phyloP scores from a whole-genome alignment of 2,329 filamentous ascomycete genomes.

The Tolypocladium pustulatum region DNA sequence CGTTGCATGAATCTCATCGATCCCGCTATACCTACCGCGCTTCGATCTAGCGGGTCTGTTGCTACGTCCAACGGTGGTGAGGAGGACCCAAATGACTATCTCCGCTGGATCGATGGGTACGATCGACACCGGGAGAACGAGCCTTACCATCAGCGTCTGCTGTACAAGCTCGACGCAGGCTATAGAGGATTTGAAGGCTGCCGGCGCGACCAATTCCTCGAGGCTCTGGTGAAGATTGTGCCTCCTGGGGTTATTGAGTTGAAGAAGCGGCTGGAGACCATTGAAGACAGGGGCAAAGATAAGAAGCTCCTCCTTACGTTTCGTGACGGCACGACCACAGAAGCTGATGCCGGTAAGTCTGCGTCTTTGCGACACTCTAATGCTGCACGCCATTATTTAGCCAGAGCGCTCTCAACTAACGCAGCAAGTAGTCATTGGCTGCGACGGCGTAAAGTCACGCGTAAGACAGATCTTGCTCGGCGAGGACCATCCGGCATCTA shows the following conservation, averaged over 20 bases:
- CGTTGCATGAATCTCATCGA: slow-evolving; percentile 22
- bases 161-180: slow-evolving; percentile 9
- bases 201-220: slow-evolving; percentile 26
- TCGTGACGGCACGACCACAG: slow-evolving; percentile 25
- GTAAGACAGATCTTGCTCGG: slow-evolving; percentile 39
- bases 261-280: slow-evolving; percentile 22
- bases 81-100: slow-evolving; percentile 8
- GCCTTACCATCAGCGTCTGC: background rate
- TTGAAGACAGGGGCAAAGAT: slow-evolving; percentile 8
- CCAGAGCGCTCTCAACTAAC: background rate
- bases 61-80: slow-evolving; percentile 4
- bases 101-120: slow-evolving; percentile 8
- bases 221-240: slow-evolving; percentile 26
- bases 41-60: slow-evolving; percentile 4
- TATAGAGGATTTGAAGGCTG: slow-evolving; percentile 18
- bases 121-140: background rate
- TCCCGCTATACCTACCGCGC: slow-evolving; percentile 24
- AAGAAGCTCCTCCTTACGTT: slow-evolving; percentile 22
- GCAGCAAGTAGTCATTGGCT: slow-evolving; percentile 35
- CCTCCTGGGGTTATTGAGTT: slow-evolving; percentile 20
- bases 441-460: slow-evolving; percentile 53
- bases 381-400: too few species aligned
- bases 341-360: slow-evolving; percentile 11
- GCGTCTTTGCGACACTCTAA: background rate
- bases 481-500: slow-evolving; percentile 23